Base-by-base conservation (phyloP, 2,329 filamentous ascomycete genomes). In the Macrophomina pseudophaseolina region DNA sequence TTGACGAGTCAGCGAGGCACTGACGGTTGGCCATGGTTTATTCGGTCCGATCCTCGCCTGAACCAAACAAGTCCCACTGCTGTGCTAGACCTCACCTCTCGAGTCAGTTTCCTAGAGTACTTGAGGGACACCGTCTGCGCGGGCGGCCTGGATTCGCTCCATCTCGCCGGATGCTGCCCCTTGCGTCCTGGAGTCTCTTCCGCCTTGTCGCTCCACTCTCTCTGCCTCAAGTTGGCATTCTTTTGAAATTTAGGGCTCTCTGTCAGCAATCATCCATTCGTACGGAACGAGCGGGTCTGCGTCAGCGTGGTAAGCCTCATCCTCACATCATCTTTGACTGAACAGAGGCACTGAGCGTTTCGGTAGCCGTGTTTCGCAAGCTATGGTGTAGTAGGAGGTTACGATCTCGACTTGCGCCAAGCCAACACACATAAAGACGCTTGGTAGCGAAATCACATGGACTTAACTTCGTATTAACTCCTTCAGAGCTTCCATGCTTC, bases 11-110 rank as follows among this genome's bases (percentile, higher is more conserved):
- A 62, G 58, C 8, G 1, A 14, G 2, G n/a, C 14, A 5, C 7
- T 14, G 23, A 30, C 48, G 40, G 56, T 60, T 60, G 56, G 56
- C 16, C 3, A 42, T n/a, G 5, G 9, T 14, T 3, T 32, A 62
- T 8, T 62, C 58, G 58, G 58, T 18, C 58, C 58, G 58, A 62
- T 5, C 40, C 54, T 46, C 28, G 54, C 54, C n/a, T 46, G 38
- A 12, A 33, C 40, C 54, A 12, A 11, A 35, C 40, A 40, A 44
- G 18, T 30, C 53, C 56, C 56, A 46, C 56, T 62, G 58, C 32
- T 23, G 53, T 28, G 56, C 42, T 18, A n/a, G 23, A n/a, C 28
- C 14, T 60, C 56, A 60, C 40, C 28, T 42, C 54, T 11, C 40
- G 56, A 58, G 54, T 58, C 54, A 58, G 38, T 18, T 11, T 35